phyloP scores from a whole-genome alignment of 164 flowering plant species.

The Tinospora cordifolia region DNA sequence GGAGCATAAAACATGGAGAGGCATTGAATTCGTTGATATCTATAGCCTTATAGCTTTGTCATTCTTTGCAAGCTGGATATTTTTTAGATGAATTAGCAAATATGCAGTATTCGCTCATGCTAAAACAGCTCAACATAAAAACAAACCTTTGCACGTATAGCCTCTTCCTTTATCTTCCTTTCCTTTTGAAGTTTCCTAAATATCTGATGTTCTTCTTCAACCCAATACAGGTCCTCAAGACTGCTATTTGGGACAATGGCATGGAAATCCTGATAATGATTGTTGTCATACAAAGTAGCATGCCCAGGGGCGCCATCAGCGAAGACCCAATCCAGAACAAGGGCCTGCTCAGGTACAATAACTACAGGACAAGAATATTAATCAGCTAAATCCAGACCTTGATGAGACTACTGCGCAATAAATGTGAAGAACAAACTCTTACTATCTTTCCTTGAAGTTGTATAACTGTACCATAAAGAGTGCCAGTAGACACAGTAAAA shows the following conservation, averaged over 20 bases:
- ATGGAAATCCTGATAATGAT: slow-evolving; percentile 74
- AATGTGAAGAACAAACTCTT: not conserved
- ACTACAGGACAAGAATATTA: slow-evolving; percentile 38
- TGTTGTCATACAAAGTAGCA: slow-evolving; percentile 79
- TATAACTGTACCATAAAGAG: too few relatives aligned
- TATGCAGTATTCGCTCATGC: not conserved
- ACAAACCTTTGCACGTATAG: slow-evolving; percentile 70
- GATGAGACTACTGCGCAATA: not conserved
- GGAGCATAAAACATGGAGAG: too few relatives aligned
- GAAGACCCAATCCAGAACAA: slow-evolving; percentile 93
- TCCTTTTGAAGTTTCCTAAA: slow-evolving; percentile 66
- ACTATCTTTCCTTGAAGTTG: not conserved
- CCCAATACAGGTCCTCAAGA: slow-evolving; percentile 69
- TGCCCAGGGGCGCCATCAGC: slow-evolving; percentile 85
- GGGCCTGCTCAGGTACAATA: slow-evolving; percentile 63
- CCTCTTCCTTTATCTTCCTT: slow-evolving; percentile 66
- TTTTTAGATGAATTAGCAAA: not conserved
- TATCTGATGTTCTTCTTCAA: slow-evolving; percentile 62
- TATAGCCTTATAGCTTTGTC: too few relatives aligned
- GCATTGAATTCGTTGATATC: too few relatives aligned
- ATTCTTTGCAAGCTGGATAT: not conserved
- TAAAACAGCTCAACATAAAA: slow-evolving; percentile 4
- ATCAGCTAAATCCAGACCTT: slow-evolving; percentile 9
- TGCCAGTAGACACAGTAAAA: too few relatives aligned
- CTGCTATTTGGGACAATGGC: slow-evolving; percentile 50